phyloP scores from a whole-genome alignment of 768 basidiomycete species.

The Cantharellus anzutake region DNA sequence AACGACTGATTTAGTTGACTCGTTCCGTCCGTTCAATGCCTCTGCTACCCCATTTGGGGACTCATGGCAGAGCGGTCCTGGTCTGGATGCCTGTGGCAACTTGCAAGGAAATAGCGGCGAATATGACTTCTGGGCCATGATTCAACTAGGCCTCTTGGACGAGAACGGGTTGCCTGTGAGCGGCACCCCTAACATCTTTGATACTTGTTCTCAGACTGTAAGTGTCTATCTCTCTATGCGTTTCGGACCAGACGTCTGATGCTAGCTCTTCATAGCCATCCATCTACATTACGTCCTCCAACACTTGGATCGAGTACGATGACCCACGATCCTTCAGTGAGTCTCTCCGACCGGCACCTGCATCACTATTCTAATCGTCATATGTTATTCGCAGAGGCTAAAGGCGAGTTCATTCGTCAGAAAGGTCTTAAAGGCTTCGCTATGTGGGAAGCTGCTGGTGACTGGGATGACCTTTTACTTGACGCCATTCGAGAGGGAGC shows the following conservation, averaged over 20 bases:
- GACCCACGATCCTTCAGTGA: slow-evolving; percentile 37
- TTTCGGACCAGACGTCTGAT: too few species aligned
- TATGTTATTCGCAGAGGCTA: slow-evolving; percentile 16
- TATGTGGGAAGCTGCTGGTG: slow-evolving; percentile 56
- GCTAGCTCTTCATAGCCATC: slow-evolving; percentile 40
- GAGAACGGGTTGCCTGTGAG: slow-evolving; percentile 25
- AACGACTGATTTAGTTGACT: slow-evolving; percentile 16
- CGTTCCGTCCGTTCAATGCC: slow-evolving; percentile 34
- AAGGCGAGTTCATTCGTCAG: slow-evolving; percentile 38
- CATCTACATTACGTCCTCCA: slow-evolving; percentile 35
- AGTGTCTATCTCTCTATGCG: slow-evolving; percentile 10
- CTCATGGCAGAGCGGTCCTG: slow-evolving; percentile 32
- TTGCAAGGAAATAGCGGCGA: slow-evolving; percentile 18
- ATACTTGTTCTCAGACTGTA: slow-evolving; percentile 60
- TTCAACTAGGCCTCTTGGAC: slow-evolving; percentile 35
- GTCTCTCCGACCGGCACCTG: not conserved
- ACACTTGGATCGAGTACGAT: slow-evolving; percentile 49
- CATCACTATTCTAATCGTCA: not conserved
- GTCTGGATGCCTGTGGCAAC: slow-evolving; percentile 41
- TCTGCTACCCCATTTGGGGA: slow-evolving; percentile 31
- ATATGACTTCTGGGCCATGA: slow-evolving; percentile 44
- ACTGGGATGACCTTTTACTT: slow-evolving; percentile 38
- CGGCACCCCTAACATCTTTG: slow-evolving; percentile 35
- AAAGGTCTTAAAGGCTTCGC: slow-evolving; percentile 43
- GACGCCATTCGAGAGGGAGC: slow-evolving; percentile 28